Evolutionary conservation across 805 yeast species (phyloP), one percentile per base, ranked within the genome.

Genomic region (Suhomyces sp.): DNA sequence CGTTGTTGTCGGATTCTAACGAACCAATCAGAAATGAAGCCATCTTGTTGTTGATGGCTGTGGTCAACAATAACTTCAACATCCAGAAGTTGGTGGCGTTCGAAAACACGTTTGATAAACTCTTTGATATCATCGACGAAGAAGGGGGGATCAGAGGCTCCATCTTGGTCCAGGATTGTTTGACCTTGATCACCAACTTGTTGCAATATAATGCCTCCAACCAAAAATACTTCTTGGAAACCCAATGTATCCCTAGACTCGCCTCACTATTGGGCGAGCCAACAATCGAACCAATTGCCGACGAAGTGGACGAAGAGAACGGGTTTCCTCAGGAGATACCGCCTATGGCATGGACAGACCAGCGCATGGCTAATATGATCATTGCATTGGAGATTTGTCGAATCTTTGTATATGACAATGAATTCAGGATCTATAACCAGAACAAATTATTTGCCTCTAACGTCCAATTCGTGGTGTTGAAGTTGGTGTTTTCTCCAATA

Each of bases 51-150:
- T 65, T 95, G 33, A 81, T 84, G 81, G 82, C 88, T 8, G 70
- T 93, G 3, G 95, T 81, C 9, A 81, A 81, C 47, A 83, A 85
- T 40, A 86, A 88, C 49, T 77, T 81, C 40, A 91, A 87, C 56
- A 80, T 91, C 20, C 98, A 93, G 56, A 90, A 88, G 51, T 65
- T 93, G 13, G 95, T 95, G 7, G 98, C 95, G 0, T 93, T 93
- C 54, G 97, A 93, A 55, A 90, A 87, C 47, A 83, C 95, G 0
- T 90, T 93, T 53, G 96, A 88, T 42, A 77, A 72, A 41, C 60
- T 88, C 9, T 90, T 91, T 50, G 70, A 67, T n/a, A 83, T 93
- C 10, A 79, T 91, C 16, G 80, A 77, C 11, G 84, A 79, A 43
- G 97, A 90, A 58, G 96, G 96, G 20, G 95, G 95, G 3, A 72